Conservation (phyloP, 768 basidiomycete genomes). For the Pulveroboletus frians region DNA sequence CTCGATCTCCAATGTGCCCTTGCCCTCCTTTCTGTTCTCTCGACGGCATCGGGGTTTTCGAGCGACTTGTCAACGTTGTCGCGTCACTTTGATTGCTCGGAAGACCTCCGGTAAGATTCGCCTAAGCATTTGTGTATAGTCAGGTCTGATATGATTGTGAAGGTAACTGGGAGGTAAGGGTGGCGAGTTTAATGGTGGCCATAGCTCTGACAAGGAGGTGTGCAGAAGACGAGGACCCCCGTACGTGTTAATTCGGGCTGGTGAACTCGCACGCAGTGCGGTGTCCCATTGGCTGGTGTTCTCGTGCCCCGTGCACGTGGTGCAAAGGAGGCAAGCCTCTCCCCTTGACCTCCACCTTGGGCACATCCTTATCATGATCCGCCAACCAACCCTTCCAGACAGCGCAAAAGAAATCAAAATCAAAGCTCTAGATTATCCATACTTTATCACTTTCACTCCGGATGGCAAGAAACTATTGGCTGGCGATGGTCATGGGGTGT, state of each 20-base stretch:
- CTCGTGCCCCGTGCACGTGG: no score
- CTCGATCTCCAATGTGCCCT: slow-evolving; percentile 46
- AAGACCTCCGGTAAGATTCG: slow-evolving; percentile 74
- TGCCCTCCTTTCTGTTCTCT: slow-evolving; percentile 35
- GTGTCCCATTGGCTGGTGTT: no score
- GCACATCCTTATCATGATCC: neutral
- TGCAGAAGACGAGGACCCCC: no score
- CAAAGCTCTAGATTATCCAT: no score
- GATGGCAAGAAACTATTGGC: neutral
- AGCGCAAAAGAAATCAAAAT: neutral
- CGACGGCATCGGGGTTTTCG: slow-evolving; percentile 49
- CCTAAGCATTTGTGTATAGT: no score
- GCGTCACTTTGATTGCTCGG: no score
- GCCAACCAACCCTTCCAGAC: neutral
- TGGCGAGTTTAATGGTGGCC: slow-evolving; percentile 20
- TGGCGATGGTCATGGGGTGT: neutral
- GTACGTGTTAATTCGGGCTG: no score
- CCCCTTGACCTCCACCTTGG: no score
- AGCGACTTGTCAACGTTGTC: slow-evolving; percentile 69
- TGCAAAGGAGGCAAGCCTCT: no score
- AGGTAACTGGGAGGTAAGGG: slow-evolving; percentile 62
- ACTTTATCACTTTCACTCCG: neutral
- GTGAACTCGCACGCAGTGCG: no score
- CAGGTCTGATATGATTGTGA: no score
- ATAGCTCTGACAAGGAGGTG: no score